Percentiles rank a stretch among this genome's conserved stretches.
Evolutionary conservation across 306 rosid genomes (phyloP).

Genomic region (Macrotyloma uniflorum): DNA sequence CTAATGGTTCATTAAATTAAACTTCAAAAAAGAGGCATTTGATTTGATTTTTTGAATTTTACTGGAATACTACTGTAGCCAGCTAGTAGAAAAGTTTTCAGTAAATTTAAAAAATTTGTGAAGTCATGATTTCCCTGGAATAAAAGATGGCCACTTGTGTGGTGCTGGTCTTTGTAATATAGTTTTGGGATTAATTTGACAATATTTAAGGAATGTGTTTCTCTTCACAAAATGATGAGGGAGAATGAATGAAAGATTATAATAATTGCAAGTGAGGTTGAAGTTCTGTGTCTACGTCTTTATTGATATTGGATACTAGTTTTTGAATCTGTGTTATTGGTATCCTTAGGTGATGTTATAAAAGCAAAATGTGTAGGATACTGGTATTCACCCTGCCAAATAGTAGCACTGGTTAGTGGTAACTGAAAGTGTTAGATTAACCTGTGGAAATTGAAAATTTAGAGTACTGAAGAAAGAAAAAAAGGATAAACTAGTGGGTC

Average conservation of each 20-base stretch:
- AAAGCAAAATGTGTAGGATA: neutral
- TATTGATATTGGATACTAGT: neutral
- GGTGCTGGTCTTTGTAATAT: neutral
- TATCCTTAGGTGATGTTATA: neutral
- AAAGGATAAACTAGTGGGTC: too few relatives aligned
- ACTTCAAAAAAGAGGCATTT: neutral
- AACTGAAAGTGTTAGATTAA: constrained; percentile 10
- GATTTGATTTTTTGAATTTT: neutral
- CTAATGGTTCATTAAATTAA: neutral
- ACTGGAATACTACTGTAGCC: neutral
- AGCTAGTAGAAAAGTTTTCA: neutral
- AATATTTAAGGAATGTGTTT: neutral
- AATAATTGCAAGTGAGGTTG: neutral
- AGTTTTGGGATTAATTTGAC: constrained; percentile 21
- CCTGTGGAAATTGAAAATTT: neutral
- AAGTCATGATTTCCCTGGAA: neutral
- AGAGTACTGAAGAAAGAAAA: too few relatives aligned
- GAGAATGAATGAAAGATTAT: neutral
- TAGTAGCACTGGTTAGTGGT: neutral
- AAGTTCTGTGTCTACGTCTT: neutral
- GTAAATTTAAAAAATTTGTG: neutral
- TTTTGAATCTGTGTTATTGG: neutral
- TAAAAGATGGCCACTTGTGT: neutral
- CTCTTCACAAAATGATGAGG: neutral
- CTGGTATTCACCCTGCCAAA: neutral